Evolutionary conservation across 148 eudicot species (phyloP), one percentile per base, ranked within the genome.

Genomic region (Polygonum maritimum): DNA sequence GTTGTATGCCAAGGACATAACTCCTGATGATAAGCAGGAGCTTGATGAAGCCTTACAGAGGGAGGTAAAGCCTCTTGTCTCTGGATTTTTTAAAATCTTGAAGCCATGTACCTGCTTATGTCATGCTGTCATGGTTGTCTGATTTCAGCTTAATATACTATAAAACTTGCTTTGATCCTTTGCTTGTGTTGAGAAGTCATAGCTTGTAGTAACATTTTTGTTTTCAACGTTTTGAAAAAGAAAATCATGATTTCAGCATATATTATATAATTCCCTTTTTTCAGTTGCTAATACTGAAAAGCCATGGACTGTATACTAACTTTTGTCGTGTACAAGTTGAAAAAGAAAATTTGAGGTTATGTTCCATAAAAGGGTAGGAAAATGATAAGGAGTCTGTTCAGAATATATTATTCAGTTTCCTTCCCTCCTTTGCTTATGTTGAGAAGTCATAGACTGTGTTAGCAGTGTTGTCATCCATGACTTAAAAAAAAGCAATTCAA

Each of bases 31-130:
- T 77, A 94, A 94, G 76, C 96, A 89, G 65, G 98, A 94, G 86
- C 92, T 94, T 77, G 98, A 94, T 72, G 98, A 92, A 82, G 97
- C 98, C 77, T 77, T 94, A 76, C 97, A 94, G 74, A 88, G 98
- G 84, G 98, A 94, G 89, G 98, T 94, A 80, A 13, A 54, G 31
- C 62, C 79, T 49, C 74, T 48, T 77, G 35, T 76, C 71, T 60
- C 9, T 76, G n/a, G 12, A 39, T 76, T 41, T 76, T 41, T 62
- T 45, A 39, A 40, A 74, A 39, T 35, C n/a, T 26, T 26, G 31
- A 26, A 26, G 31, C 31, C 31, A 26, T 60, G 40, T 67, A 45
- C 45, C 36, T 47, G 75, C 35, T 21, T 31, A 41, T 40, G 74
- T 71, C 33, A 40, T n/a, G 16, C 31, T 41, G 49, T 18, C 31